Conservation (phyloP, 192 early-diverging fungal species). For the Linnemannia elongata region DNA sequence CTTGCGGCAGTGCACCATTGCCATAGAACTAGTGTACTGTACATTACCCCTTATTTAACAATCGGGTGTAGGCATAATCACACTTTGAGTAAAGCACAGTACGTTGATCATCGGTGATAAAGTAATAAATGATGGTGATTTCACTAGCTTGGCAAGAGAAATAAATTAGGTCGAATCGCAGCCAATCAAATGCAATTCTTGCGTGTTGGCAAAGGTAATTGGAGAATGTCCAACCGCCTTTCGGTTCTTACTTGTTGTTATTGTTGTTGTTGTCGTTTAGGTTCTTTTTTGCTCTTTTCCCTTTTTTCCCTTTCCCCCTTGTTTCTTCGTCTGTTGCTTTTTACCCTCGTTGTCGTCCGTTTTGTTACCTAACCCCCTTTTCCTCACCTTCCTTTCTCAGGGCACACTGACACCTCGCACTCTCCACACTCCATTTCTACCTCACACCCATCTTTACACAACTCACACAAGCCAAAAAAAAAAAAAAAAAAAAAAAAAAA, state of each 20-base stretch:
- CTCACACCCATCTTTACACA: not conserved
- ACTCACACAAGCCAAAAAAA: not conserved
- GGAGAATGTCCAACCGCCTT: not conserved
- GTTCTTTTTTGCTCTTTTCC: no score
- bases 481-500: no score
- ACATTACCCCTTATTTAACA: not conserved
- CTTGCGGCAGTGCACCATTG: not conserved
- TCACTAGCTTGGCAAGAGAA: not conserved
- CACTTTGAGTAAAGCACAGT: not conserved
- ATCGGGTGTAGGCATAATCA: no score
- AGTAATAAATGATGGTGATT: not conserved
- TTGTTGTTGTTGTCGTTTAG: not conserved
- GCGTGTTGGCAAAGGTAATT: not conserved
- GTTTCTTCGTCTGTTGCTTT: not conserved
- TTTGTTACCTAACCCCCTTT: no score
- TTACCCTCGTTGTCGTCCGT: not conserved
- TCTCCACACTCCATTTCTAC: not conserved
- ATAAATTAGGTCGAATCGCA: not conserved
- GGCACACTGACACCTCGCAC: not conserved
- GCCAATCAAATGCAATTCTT: not conserved
- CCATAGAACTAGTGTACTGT: not conserved
- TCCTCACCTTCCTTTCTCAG: not conserved
- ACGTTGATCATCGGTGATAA: not conserved
- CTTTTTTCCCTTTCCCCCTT: not conserved
- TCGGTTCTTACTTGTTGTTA: not conserved